Evolutionary conservation across 371 early-diverging fungal species (phyloP).

Genomic region (Parasitella parasitica): DNA sequence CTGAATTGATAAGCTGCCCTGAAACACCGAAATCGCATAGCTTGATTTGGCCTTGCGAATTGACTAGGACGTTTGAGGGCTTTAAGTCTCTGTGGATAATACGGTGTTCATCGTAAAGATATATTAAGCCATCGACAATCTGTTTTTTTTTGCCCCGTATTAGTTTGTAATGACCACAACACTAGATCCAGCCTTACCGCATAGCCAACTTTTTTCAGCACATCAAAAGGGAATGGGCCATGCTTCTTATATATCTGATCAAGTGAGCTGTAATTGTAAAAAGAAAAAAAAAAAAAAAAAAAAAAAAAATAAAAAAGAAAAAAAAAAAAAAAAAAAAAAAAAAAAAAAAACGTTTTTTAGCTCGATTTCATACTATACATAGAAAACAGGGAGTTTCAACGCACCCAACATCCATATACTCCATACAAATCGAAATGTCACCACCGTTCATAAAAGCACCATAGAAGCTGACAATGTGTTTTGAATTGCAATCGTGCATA

Average conservation of each 20-base stretch:
- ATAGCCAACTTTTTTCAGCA: constrained; percentile 74
- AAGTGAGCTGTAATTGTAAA: constrained; percentile 54
- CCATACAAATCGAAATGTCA: constrained; percentile 91
- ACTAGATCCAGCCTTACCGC: constrained; percentile 50
- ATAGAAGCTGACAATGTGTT: constrained; percentile 87
- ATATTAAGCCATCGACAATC: constrained; percentile 78
- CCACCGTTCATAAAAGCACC: constrained; percentile 84
- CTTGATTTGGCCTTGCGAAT: constrained; percentile 82
- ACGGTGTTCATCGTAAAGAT: constrained; percentile 80
- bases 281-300: no score
- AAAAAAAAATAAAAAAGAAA: no score
- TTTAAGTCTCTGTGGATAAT: constrained; percentile 90
- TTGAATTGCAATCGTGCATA: constrained; percentile 82
- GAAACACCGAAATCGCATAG: constrained; percentile 92
- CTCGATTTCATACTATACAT: no score
- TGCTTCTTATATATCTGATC: constrained; percentile 77
- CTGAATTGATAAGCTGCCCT: constrained; percentile 78
- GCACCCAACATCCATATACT: constrained; percentile 85
- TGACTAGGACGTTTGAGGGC: constrained; percentile 80
- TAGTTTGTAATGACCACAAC: no score
- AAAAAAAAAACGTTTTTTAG: no score
- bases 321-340: no score
- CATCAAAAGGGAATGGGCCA: constrained; percentile 75
- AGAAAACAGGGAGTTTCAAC: constrained; percentile 1
- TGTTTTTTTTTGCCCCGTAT: no score